phyloP scores from a whole-genome alignment of 2,329 filamentous ascomycete species.

The Colletotrichum eremochloae region DNA sequence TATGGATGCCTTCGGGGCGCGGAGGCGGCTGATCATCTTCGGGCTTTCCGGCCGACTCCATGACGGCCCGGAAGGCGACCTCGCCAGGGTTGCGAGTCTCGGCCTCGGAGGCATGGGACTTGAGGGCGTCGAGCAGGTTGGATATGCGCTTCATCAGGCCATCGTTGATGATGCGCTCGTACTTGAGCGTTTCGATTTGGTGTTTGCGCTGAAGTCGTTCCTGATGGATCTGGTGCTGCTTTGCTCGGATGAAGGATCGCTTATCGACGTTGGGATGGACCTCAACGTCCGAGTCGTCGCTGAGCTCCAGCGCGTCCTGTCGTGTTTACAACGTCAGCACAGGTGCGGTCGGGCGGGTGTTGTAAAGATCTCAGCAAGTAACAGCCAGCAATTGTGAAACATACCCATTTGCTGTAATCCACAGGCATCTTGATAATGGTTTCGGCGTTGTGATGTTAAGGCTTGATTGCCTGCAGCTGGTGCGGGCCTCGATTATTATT shows the following conservation, averaged over 20 bases:
- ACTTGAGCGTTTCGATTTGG: conserved; percentile 92
- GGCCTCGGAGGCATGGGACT: conserved; percentile 78
- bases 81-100: conserved; percentile 78
- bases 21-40: conserved; percentile 81
- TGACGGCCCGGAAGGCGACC: conserved; percentile 88
- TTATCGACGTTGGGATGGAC: conserved; percentile 99
- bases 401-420: conserved; percentile 78
- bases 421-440: conserved; percentile 60
- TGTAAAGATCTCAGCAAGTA: not conserved
- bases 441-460: conserved; percentile 35
- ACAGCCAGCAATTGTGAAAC: conserved; percentile 43
- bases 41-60: conserved; percentile 81
- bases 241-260: conserved; percentile 96
- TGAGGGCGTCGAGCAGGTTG: conserved; percentile 79
- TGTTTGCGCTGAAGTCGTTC: conserved; percentile 87
- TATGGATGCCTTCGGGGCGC: conserved; percentile 83
- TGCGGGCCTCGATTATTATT: conserved; percentile 15
- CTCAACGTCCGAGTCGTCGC: conserved; percentile 97
- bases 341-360: not conserved
- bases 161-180: conserved; percentile 94
- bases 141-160: conserved; percentile 88
- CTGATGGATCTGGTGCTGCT: conserved; percentile 96
- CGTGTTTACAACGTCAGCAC: conserved; percentile 27
- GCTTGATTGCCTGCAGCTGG: conserved; percentile 12
- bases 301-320: conserved; percentile 92